Conservation (phyloP, 2,329 filamentous ascomycete species). For the Cercospora sp. region DNA sequence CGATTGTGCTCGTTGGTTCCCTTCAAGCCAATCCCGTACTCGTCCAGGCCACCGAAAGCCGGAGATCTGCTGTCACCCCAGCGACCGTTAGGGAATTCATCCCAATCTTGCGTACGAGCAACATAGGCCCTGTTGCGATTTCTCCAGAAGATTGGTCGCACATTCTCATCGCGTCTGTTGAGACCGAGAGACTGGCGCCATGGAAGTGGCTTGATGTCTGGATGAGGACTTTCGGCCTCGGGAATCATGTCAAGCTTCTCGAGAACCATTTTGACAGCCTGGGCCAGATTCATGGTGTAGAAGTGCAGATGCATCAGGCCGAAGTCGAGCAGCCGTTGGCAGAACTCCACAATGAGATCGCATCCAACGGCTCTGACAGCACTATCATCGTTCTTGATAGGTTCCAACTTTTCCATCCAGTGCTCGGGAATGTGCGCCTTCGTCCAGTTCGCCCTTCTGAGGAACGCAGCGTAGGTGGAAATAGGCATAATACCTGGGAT, state of each 20-base stretch:
- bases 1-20: constrained; percentile 95
- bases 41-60: constrained; percentile 91
- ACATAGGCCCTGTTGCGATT: constrained; percentile 96
- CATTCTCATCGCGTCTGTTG: constrained; percentile 86
- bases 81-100: constrained; percentile 97
- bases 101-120: constrained; percentile 94
- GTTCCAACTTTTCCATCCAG: constrained; percentile 81
- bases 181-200: constrained; percentile 94
- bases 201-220: constrained; percentile 70
- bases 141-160: constrained; percentile 97
- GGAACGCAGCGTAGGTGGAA: constrained; percentile 89
- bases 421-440: constrained; percentile 77
- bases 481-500: constrained; percentile 91
- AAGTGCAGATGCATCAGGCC: constrained; percentile 89
- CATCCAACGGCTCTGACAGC: constrained; percentile 89
- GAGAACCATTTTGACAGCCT: constrained; percentile 89
- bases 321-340: constrained; percentile 75
- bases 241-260: constrained; percentile 85
- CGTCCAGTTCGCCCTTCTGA: constrained; percentile 88
- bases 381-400: constrained; percentile 94
- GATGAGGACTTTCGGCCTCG: constrained; percentile 61
- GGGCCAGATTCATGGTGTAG: constrained; percentile 98
- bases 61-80: constrained; percentile 98
- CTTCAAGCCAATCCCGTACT: constrained; percentile 89
- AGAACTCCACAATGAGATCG: constrained; percentile 83